A percentile compares a stretch with the other conserved stretches of the same genome.
phyloP scores from a whole-genome alignment of 257 asterid species.

The Solanum corneliomulleri region DNA sequence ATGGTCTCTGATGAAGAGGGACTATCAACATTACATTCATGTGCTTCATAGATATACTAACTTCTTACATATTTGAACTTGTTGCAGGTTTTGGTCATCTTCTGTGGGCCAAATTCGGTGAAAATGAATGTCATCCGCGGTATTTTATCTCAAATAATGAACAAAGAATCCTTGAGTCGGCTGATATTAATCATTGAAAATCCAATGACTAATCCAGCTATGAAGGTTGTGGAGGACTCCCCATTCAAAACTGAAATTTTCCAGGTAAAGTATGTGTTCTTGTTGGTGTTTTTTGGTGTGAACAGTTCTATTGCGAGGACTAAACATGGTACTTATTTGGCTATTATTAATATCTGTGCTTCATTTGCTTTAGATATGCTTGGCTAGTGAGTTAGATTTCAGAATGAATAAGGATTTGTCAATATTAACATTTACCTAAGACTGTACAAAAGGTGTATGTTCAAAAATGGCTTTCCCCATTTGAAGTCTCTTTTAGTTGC shows the following conservation, averaged over 20 bases:
- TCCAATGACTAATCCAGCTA: slow-evolving; percentile 61
- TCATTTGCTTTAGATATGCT: background rate
- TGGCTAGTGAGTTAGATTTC: background rate
- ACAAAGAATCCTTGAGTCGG: slow-evolving; percentile 36
- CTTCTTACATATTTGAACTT: background rate
- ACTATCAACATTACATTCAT: background rate
- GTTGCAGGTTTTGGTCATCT: slow-evolving; percentile 54
- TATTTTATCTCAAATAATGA: slow-evolving; percentile 23
- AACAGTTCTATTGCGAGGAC: background rate
- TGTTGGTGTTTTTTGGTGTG: background rate
- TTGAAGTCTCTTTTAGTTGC: background rate
- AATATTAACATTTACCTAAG: background rate
- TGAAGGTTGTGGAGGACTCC: slow-evolving; percentile 42
- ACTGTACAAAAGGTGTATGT: background rate
- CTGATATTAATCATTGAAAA: slow-evolving; percentile 52
- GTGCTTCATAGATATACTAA: background rate
- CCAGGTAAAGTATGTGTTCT: slow-evolving; percentile 37
- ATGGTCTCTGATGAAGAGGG: background rate
- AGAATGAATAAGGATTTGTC: background rate
- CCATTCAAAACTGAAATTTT: slow-evolving; percentile 63
- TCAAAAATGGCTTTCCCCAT: background rate
- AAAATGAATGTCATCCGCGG: slow-evolving; percentile 46
- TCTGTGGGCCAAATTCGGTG: slow-evolving; percentile 32
- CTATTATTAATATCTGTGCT: background rate
- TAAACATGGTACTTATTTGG: background rate